Evolutionary conservation across 306 rosid species (phyloP), one percentile per base, ranked within the genome.

Genomic region (Medicago arabica): DNA sequence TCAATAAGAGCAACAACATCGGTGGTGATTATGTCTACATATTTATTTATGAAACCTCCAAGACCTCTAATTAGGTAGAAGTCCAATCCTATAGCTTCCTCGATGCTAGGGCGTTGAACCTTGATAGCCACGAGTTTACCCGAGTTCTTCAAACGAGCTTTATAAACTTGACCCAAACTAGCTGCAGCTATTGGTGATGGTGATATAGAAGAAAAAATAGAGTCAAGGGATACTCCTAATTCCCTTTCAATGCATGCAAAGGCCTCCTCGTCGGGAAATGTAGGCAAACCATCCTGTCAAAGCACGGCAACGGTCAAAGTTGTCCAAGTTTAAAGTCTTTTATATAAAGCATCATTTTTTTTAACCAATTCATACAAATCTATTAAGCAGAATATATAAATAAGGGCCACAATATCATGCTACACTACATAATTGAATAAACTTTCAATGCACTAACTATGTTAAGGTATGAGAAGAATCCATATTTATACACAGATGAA

Each of bases 131-230:
- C 98, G 6, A 83, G 63, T 72, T 86, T 81, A 43, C 92, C 91
- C 19, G 95, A 83, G 68, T 79, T 71, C 79, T 83, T 87, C 21
- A 93, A 88, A 81, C 72, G 85, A 78, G 90, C 98, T 87, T 93
- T 93, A 79, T 93, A 93, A 43, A 93, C 98, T 82, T 93, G 98
- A 57, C 98, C 98, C 55, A 93, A 87, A 87, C 98, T 93, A 75
- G 98, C 98, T 8, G 98, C 98, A 14, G 96, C 98, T 62, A 93
- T 82, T 8, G 98, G 96, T 23, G 91, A 89, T 19, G 94, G 89
- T 17, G 98, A 87, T 83, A 93, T 87, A 34, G 86, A 78, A 21
- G 95, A 90, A 80, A 55, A 93, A 49, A 93, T 78, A 15, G 98
- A 85, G 19, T 90, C 91, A 5, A 93, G 91, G 17, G 95, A 76